Conservation (phyloP, 2,329 filamentous ascomycete species). For the Lecanicillium sp. region DNA sequence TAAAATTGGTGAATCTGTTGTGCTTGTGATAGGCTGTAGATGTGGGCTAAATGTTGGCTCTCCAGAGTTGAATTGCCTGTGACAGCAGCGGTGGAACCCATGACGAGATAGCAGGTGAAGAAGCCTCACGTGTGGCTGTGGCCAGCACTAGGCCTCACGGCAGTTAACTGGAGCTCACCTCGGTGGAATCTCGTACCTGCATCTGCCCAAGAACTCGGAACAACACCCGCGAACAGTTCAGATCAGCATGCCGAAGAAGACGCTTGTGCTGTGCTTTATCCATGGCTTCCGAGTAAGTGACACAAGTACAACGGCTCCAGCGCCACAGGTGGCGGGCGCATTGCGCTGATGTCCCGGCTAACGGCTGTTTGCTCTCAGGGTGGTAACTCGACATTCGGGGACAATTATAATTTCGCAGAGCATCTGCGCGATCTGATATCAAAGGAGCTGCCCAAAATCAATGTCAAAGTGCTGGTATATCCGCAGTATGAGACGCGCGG, state of each 20-base stretch:
- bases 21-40: neutral
- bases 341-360: too few relatives aligned
- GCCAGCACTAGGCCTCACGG: neutral
- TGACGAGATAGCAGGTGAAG: constrained; percentile 1
- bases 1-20: neutral
- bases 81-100: constrained; percentile 8
- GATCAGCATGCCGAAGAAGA: constrained; percentile 62
- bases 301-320: neutral
- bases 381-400: constrained; percentile 70
- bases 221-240: too few relatives aligned
- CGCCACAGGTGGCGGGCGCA: neutral
- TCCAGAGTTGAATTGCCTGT: neutral
- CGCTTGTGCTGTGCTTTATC: constrained; percentile 74
- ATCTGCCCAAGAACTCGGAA: too few relatives aligned
- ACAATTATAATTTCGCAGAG: constrained; percentile 59
- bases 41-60: neutral
- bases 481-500: constrained; percentile 78
- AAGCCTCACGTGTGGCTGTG: constrained; percentile 4
- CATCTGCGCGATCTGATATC: constrained; percentile 61
- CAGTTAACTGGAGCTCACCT: too few relatives aligned
- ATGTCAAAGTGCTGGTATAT: constrained; percentile 65
- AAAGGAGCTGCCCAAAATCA: constrained; percentile 60
- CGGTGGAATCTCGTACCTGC: too few relatives aligned
- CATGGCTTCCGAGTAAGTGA: constrained; percentile 72
- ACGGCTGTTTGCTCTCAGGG: too few relatives aligned